These are phyloP conservation scores for Sarocladium kiliense DNA, from an alignment of 2,329 filamentous ascomycete genomes.

Conservation along the genomic window DNA sequence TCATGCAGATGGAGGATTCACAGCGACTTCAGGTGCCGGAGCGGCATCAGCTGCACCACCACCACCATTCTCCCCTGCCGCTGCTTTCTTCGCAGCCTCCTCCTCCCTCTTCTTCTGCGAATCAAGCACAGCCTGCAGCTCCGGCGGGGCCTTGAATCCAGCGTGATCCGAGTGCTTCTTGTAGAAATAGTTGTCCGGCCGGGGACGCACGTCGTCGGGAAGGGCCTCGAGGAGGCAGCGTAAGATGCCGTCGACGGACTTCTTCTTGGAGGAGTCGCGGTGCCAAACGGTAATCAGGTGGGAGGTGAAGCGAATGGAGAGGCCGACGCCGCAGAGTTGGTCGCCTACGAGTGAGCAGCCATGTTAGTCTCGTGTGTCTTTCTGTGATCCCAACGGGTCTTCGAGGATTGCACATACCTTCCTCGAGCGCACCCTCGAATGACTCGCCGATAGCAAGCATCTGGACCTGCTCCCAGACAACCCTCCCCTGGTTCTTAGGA, in stretches of 20 bases:
- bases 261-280: conserved; percentile 75
- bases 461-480: conserved; percentile 78
- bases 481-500: conserved; percentile 65
- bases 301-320: conserved; percentile 83
- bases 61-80: conserved; percentile 14
- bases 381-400: neutral
- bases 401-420: conserved; percentile 43
- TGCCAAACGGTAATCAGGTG: conserved; percentile 92
- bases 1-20: conserved; percentile 6
- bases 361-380: neutral
- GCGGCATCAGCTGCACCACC: conserved; percentile 15
- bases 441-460: conserved; percentile 79
- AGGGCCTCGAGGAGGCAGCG: conserved; percentile 69
- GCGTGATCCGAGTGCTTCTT: conserved; percentile 87
- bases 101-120: conserved; percentile 47
- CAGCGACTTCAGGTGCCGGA: conserved; percentile 18
- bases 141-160: conserved; percentile 65
- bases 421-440: conserved; percentile 67
- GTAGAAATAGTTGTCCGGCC: conserved; percentile 71
- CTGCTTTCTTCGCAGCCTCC: conserved; percentile 12
- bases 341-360: conserved; percentile 47
- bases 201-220: conserved; percentile 66
- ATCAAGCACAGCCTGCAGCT: conserved; percentile 52
- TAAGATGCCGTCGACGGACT: conserved; percentile 71
- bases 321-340: conserved; percentile 84